Evolutionary conservation across 139 green algal species (phyloP), one percentile per base, ranked within the genome.

Genomic region (Chlorella sp.): DNA sequence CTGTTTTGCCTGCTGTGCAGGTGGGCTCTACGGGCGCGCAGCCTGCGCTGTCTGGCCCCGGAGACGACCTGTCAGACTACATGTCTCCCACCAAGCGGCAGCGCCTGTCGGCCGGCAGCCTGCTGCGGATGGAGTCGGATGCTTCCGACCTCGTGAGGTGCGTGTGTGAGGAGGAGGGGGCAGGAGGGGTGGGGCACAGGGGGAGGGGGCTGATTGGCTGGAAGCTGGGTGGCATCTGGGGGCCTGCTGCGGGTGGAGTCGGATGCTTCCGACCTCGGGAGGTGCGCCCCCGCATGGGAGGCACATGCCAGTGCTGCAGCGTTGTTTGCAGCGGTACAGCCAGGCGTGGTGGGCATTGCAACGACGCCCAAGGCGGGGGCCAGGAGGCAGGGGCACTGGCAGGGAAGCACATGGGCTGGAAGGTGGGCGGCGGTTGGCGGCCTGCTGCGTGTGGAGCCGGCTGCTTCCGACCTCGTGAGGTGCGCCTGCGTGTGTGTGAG

Each of bases 111-210:
- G 78, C 42, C 1, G 60, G 78, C 64, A 60, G 36, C 30, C 86
- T 92, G 81, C 60, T 90, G 82, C 68, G 79, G 0, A 69, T 75
- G 7, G 88, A 93, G 34, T 91, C 85, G 61, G 91, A 93, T 16
- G n/a, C 77, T 24, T 79, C n/a, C 4, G 91, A 93, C 42, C 53
- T 93, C 32, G 76, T 69, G 40, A 87, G 86, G 79, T 91, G 39
- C 24, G 83, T 14, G 22, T 30, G 22, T 30, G 5, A 14, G 64
- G 64, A 28, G 21, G 11, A 14, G 64, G 64, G 21, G 64, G 64
- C 21, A 57, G 48, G 48, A 9, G 48, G 7, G 48, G 48, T 57
- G 48, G 48, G 7, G n/a, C n/a, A n/a, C n/a, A n/a, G n/a, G n/a
- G n/a, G n/a, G n/a, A n/a, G n/a, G n/a, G n/a, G n/a, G n/a, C n/a